phyloP scores from a whole-genome alignment of 2,329 filamentous ascomycete species.

The Cadophora sp. region DNA sequence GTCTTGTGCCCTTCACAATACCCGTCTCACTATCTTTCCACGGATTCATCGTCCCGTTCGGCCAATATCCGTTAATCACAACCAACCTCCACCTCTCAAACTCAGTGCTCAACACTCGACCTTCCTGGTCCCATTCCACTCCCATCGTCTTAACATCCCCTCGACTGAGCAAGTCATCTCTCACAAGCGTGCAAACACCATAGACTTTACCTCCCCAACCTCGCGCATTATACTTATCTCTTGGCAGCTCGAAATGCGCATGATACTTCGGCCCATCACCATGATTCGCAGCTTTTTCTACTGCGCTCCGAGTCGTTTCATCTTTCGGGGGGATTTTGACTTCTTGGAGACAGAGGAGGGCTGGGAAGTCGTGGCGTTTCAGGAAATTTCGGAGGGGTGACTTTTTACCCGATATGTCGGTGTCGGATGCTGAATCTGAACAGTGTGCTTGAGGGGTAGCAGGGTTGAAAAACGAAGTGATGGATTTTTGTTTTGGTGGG shows the following conservation, averaged over 20 bases:
- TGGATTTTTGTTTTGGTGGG: slow-evolving; percentile 22
- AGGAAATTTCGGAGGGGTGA: slow-evolving; percentile 49
- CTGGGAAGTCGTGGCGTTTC: slow-evolving; percentile 52
- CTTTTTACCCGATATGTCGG: not conserved
- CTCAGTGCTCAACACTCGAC: slow-evolving; percentile 56
- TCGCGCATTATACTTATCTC: slow-evolving; percentile 55
- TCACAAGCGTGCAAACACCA: slow-evolving; percentile 57
- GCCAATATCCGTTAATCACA: slow-evolving; percentile 59
- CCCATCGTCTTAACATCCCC: slow-evolving; percentile 42
- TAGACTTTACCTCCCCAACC: slow-evolving; percentile 58
- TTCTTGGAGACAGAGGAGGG: slow-evolving; percentile 55
- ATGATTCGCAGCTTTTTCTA: slow-evolving; percentile 47
- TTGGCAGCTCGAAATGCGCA: slow-evolving; percentile 54
- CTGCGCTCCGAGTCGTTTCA: slow-evolving; percentile 46
- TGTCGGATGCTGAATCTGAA: not conserved
- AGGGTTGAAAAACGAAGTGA: slow-evolving; percentile 26
- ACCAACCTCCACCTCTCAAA: slow-evolving; percentile 46
- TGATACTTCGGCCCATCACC: slow-evolving; percentile 48
- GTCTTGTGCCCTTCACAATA: slow-evolving; percentile 51
- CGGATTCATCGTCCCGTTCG: slow-evolving; percentile 56
- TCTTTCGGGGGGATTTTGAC: slow-evolving; percentile 54
- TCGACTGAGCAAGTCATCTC: slow-evolving; percentile 47
- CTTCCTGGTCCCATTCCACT: slow-evolving; percentile 59
- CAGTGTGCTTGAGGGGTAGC: slow-evolving; percentile 15
- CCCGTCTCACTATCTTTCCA: slow-evolving; percentile 55